Base-by-base conservation (phyloP, 805 yeast genomes). In the Allodekkera sacchari region DNA sequence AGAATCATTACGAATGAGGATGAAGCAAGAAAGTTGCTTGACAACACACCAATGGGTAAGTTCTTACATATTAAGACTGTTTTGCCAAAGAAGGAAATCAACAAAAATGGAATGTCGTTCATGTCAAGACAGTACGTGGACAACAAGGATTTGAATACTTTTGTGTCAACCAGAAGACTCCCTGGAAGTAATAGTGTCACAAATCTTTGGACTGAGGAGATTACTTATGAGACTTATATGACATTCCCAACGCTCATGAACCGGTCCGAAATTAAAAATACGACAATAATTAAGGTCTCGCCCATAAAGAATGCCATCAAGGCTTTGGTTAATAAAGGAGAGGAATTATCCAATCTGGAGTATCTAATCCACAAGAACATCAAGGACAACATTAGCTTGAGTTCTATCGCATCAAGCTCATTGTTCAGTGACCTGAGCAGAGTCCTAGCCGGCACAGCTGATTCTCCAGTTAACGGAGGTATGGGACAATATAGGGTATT, bases 401-500 rank as follows among this genome's bases (percentile, higher is more conserved):
- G 31, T 14, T 33, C 44, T 5, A 43, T 53, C 25, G 36, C 56
- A 5, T 39, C 50, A 5, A 41, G 48, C 21, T 56, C 75, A 0
- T 52, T 70, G 18, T 77, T 77, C 51, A 68, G 69, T 42, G 84
- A 76, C 48, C 57, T 82, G 38, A 76, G 88, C 5, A 64, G 89
- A 53, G 74, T 74, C 46, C 59, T 79, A 34, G 71, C 84, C 3
- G 95, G 95, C 26, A 83, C 95, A 0, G 88, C 87, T 33, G 94
- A 84, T 51, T 75, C 95, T 0, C 95, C 95, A 3, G 89, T 85
- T 5, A 85, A 85, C 51, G 96, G 96, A 22, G 96, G 96, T 36
- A 83, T 85, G 41, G 83, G 84, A 3, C 85, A 81, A 50, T 85
- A 82, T 56, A 66, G 88, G 34, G 70, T 70, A 2, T 83, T 85